phyloP scores from a whole-genome alignment of 192 early-diverging fungal species.

The Dispira simplex region DNA sequence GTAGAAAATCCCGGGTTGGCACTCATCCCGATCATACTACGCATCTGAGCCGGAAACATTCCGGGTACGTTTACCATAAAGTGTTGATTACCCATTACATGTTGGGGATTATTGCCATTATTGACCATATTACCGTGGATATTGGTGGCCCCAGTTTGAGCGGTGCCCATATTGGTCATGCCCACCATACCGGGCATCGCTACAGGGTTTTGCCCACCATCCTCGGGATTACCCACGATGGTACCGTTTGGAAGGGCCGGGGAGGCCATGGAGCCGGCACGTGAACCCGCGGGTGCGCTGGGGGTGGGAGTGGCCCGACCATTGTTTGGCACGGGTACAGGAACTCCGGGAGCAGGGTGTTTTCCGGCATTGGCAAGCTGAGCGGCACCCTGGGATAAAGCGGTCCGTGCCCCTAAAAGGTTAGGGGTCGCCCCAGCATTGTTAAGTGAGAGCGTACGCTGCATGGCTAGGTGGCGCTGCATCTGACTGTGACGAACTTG shows the following conservation, averaged over 20 bases:
- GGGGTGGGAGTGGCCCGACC: conserved; percentile 10
- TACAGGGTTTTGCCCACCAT: no score
- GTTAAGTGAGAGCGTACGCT: neutral
- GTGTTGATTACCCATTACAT: neutral
- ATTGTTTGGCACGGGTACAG: neutral
- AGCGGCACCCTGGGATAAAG: neutral
- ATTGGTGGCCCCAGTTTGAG: neutral
- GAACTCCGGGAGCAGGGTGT: neutral
- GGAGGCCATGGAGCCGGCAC: neutral
- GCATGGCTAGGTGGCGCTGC: neutral
- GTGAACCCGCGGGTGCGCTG: neutral
- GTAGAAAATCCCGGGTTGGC: neutral
- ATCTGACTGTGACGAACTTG: neutral
- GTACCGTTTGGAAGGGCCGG: neutral
- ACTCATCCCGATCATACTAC: neutral
- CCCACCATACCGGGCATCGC: neutral
- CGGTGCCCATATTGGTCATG: neutral
- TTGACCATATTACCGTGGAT: neutral
- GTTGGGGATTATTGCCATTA: neutral
- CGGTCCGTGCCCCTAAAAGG: neutral
- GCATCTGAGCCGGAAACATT: conserved; percentile 4
- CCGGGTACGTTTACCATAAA: neutral
- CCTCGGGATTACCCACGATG: neutral
- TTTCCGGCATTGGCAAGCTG: neutral
- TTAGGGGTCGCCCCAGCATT: neutral